Percentiles rank a stretch among this genome's conserved stretches.
Evolutionary conservation across 2,329 filamentous ascomycete genomes (phyloP).

Genomic region (Sarocladiaceae sp.): DNA sequence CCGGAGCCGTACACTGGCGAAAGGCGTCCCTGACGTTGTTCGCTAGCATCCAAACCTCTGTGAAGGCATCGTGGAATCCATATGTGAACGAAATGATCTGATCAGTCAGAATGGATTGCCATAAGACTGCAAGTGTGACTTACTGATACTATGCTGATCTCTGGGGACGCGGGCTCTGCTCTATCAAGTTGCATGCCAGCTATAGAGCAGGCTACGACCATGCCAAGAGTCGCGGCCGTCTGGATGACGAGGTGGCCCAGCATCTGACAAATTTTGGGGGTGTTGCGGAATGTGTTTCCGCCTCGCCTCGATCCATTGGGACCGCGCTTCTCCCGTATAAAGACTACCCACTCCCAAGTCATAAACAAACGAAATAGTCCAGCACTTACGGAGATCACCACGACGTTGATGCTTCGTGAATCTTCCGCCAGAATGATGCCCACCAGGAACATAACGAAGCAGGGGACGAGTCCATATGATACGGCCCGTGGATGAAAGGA

Average conservation of each 20-base stretch:
- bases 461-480: background rate
- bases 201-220: slow-evolving; percentile 1
- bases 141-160: background rate
- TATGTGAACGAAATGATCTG: background rate
- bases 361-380: background rate
- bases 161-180: background rate
- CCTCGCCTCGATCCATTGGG: background rate
- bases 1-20: background rate
- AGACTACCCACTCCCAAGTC: background rate
- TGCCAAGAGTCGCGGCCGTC: background rate
- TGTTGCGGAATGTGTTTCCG: slow-evolving; percentile 1
- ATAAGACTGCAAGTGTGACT: background rate
- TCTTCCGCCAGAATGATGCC: background rate
- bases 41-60: background rate
- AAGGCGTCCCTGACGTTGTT: background rate
- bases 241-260: slow-evolving; percentile 2
- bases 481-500: background rate
- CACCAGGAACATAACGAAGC: background rate
- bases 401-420: background rate
- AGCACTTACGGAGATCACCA: background rate
- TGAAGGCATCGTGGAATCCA: background rate
- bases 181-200: background rate
- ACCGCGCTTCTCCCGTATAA: background rate
- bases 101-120: background rate
- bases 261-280: background rate